A percentile compares a stretch with the other conserved stretches of the same genome.
Evolutionary conservation across 305 asterid species (phyloP).

Genomic region (Fraxinus angustifolia): DNA sequence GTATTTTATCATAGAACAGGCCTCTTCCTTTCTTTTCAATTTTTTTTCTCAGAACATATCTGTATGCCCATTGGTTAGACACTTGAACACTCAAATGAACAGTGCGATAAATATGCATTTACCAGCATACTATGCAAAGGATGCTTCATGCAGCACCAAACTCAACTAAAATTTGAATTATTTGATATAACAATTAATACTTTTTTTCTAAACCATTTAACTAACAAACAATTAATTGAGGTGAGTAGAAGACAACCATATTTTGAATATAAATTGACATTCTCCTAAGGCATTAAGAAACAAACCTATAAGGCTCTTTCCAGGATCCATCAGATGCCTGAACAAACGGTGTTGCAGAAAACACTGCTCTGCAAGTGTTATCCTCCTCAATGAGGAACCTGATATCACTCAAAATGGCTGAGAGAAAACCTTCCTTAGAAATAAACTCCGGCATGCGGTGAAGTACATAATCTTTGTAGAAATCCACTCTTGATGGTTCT

Average conservation of each 20-base stretch:
- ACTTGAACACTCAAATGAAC: background rate
- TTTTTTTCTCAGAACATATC: background rate
- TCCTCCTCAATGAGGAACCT: constrained; percentile 63
- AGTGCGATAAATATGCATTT: background rate
- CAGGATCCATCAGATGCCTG: constrained; percentile 70
- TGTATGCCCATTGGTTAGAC: background rate
- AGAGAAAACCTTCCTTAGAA: constrained; percentile 53
- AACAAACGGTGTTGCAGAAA: constrained; percentile 68
- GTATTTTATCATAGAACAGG: background rate
- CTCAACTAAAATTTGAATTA: background rate
- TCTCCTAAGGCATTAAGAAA: constrained; percentile 14
- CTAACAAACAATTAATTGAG: background rate
- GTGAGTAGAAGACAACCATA: background rate
- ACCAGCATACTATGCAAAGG: background rate
- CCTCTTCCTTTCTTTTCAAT: background rate
- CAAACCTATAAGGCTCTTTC: constrained; percentile 84
- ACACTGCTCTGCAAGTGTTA: constrained; percentile 53
- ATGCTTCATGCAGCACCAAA: background rate
- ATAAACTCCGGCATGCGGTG: constrained; percentile 59
- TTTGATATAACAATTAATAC: background rate
- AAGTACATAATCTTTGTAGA: constrained; percentile 73
- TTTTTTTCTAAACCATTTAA: background rate
- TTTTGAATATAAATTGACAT: constrained; percentile 8
- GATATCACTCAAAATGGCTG: constrained; percentile 57
- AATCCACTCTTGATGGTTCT: constrained; percentile 67